Evolutionary conservation across 2,329 filamentous ascomycete species (phyloP).

Genomic region (Xylaria sp.): DNA sequence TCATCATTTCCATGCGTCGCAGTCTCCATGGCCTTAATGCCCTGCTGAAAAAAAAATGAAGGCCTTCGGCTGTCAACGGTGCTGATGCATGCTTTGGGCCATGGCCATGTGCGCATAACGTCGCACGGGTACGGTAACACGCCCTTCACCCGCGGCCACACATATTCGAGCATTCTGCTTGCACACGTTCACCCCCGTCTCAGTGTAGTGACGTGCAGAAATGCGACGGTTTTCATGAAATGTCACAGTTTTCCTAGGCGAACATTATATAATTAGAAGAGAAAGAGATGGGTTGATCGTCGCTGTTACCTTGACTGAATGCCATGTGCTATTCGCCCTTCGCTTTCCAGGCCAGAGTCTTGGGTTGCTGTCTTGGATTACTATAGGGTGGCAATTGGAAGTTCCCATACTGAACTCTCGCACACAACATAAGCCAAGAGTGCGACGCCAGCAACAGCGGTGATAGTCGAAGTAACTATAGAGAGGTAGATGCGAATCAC

Average conservation of each 20-base stretch:
- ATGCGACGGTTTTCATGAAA: neutral
- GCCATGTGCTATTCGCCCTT: neutral
- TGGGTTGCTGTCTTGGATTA: neutral
- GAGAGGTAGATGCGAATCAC: neutral
- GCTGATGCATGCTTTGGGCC: neutral
- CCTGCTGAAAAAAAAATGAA: neutral
- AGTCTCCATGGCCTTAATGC: neutral
- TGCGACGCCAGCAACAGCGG: neutral
- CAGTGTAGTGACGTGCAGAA: neutral
- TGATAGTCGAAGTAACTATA: neutral
- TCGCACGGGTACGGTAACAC: neutral
- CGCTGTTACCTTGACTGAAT: neutral
- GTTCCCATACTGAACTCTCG: neutral
- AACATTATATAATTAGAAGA: neutral
- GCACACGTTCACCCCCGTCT: neutral
- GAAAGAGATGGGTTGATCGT: neutral
- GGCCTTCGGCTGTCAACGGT: neutral
- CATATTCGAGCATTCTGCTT: neutral
- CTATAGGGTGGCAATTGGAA: neutral
- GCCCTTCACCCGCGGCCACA: neutral
- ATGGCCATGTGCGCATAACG: neutral
- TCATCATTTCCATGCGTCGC: neutral
- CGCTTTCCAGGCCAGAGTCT: neutral
- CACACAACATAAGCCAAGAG: neutral
- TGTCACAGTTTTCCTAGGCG: too few relatives aligned